A percentile compares a stretch with the other conserved stretches of the same genome.
Conservation (phyloP, 2,329 filamentous ascomycete genomes). For the Fusarium subglutinans region DNA sequence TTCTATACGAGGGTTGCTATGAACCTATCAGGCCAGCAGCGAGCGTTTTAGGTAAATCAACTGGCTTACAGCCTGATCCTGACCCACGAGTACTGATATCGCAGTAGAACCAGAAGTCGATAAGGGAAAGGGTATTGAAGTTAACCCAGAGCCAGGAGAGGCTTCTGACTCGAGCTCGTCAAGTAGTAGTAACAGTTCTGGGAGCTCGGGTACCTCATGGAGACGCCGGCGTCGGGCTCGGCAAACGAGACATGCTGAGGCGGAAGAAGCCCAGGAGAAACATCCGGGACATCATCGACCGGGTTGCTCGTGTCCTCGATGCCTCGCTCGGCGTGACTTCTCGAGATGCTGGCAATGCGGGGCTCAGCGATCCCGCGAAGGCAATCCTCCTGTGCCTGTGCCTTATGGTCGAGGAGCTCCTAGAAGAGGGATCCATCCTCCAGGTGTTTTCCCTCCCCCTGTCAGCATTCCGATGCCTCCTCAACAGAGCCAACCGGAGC, state of each 20-base stretch:
- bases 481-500: constrained; percentile 13
- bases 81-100: constrained; percentile 6
- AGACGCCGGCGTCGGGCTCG: constrained; percentile 26
- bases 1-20: constrained; percentile 58
- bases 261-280: constrained; percentile 48
- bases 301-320: constrained; percentile 55
- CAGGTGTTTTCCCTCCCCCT: constrained; percentile 1
- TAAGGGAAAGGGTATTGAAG: constrained; percentile 54
- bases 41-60: constrained; percentile 49
- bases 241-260: constrained; percentile 1
- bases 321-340: constrained; percentile 38
- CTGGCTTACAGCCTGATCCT: neutral
- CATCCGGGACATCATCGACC: constrained; percentile 56
- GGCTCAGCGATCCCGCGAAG: constrained; percentile 24
- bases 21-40: constrained; percentile 56
- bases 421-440: constrained; percentile 4
- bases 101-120: constrained; percentile 42
- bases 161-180: constrained; percentile 49
- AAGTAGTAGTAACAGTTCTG: constrained; percentile 36
- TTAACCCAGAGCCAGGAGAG: constrained; percentile 33
- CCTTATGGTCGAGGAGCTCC: constrained; percentile 10
- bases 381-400: neutral
- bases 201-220: constrained; percentile 35
- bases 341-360: constrained; percentile 40
- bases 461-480: neutral